A percentile compares a stretch with the other conserved stretches of the same genome.
phyloP scores from a whole-genome alignment of 805 yeast genomes.

The Osmozyma mogii region DNA sequence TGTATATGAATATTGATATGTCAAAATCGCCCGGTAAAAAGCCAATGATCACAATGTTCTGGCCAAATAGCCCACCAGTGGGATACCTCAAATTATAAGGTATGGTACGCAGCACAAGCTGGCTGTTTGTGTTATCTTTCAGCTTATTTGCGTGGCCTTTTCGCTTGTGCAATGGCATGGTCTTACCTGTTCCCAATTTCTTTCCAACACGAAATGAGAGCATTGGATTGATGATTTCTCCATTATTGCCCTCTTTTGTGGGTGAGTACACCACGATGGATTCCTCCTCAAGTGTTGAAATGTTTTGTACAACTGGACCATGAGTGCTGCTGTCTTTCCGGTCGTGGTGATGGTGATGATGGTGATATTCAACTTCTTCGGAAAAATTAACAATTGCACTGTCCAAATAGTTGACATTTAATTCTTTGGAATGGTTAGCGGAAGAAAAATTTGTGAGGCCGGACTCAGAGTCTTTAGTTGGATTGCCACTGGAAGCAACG shows the following conservation, averaged over 20 bases:
- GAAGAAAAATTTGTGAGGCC: conserved; percentile 9
- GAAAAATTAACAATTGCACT: conserved; percentile 27
- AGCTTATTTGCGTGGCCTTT: no score
- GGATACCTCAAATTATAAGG: conserved; percentile 48
- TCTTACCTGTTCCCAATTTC: conserved; percentile 22
- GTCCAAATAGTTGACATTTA: conserved; percentile 25
- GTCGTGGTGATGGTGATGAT: neutral
- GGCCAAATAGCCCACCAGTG: conserved; percentile 58
- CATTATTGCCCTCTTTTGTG: conserved; percentile 8
- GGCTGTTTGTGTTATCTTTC: neutral
- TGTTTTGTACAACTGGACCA: no score
- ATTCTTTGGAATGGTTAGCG: conserved; percentile 11
- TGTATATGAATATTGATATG: conserved; percentile 42
- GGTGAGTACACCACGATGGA: conserved; percentile 30
- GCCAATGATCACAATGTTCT: conserved; percentile 56
- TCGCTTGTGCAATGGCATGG: conserved; percentile 24
- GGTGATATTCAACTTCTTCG: conserved; percentile 17
- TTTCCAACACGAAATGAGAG: conserved; percentile 29
- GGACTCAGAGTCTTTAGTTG: conserved; percentile 6
- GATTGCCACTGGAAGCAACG: conserved; percentile 7
- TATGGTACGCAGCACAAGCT: conserved; percentile 17
- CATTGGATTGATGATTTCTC: conserved; percentile 21
- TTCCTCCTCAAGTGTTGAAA: conserved; percentile 17
- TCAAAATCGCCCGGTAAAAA: conserved; percentile 41
- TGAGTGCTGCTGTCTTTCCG: no score